These are phyloP conservation scores for Penicillium sp. DNA, from an alignment of 2,329 filamentous ascomycete genomes.

Conservation along the genomic window DNA sequence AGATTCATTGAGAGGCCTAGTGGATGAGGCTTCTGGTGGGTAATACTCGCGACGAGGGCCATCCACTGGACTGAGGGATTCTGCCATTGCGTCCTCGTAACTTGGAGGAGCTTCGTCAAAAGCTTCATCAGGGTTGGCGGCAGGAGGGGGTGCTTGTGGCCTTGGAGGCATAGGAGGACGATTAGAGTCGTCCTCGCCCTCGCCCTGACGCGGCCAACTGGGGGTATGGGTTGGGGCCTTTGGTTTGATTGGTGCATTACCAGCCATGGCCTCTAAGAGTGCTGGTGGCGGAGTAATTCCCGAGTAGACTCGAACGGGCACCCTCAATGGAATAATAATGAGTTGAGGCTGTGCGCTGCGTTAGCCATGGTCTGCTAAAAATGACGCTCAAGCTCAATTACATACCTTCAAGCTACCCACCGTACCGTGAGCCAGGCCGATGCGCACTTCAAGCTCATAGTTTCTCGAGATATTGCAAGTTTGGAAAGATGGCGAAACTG, in stretches of 20 bases:
- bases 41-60: constrained; percentile 64
- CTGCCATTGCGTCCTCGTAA: constrained; percentile 91
- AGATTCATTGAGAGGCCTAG: constrained; percentile 34
- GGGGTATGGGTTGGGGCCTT: constrained; percentile 26
- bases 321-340: constrained; percentile 76
- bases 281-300: constrained; percentile 81
- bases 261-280: constrained; percentile 70
- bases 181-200: constrained; percentile 11
- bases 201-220: constrained; percentile 29
- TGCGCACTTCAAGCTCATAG: constrained; percentile 82
- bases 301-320: constrained; percentile 82
- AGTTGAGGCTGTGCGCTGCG: constrained; percentile 65
- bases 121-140: constrained; percentile 29
- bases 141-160: constrained; percentile 32
- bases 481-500: constrained; percentile 82
- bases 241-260: constrained; percentile 30
- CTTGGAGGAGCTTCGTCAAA: constrained; percentile 84
- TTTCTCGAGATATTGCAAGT: constrained; percentile 84
- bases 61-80: constrained; percentile 74
- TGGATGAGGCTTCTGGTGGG: constrained; percentile 44
- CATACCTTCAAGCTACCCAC: constrained; percentile 57
- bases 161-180: constrained; percentile 50
- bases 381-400: background rate
- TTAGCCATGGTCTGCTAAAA: constrained; percentile 23
- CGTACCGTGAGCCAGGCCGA: constrained; percentile 77